These are phyloP conservation scores for Corylus heterophylla DNA, from an alignment of 306 rosid species.

Conservation along the genomic window DNA sequence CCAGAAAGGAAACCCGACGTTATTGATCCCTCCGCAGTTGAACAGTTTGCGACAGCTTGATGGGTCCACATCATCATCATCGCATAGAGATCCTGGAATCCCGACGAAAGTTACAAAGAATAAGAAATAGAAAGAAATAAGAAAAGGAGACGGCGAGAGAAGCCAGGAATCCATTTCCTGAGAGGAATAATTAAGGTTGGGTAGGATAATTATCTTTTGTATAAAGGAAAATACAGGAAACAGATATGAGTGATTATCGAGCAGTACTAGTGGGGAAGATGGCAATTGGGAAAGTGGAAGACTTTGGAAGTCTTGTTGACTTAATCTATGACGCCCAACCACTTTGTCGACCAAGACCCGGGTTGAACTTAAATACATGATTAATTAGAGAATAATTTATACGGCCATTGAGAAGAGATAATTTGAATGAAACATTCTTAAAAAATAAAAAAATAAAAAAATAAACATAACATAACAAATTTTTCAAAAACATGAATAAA, in stretches of 20 bases:
- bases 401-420: too few relatives aligned
- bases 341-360: too few relatives aligned
- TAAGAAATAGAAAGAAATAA: not conserved
- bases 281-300: not conserved
- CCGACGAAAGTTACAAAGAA: conserved; percentile 19
- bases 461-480: too few relatives aligned
- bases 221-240: not conserved
- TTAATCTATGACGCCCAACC: not conserved
- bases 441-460: too few relatives aligned
- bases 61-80: not conserved
- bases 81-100: conserved; percentile 24
- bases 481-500: too few relatives aligned
- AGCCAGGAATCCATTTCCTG: conserved; percentile 31
- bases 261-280: not conserved
- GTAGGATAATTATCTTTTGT: not conserved
- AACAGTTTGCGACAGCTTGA: conserved; percentile 19
- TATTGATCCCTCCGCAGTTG: conserved; percentile 25
- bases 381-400: too few relatives aligned
- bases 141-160: conserved; percentile 4
- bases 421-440: too few relatives aligned
- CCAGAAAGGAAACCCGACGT: conserved; percentile 44
- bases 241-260: not conserved
- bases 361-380: too few relatives aligned
- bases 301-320: not conserved
- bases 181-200: not conserved